These are phyloP conservation scores for Rhodosporidiobolus odoratus DNA, from an alignment of 768 basidiomycete species.

Conservation along the genomic window DNA sequence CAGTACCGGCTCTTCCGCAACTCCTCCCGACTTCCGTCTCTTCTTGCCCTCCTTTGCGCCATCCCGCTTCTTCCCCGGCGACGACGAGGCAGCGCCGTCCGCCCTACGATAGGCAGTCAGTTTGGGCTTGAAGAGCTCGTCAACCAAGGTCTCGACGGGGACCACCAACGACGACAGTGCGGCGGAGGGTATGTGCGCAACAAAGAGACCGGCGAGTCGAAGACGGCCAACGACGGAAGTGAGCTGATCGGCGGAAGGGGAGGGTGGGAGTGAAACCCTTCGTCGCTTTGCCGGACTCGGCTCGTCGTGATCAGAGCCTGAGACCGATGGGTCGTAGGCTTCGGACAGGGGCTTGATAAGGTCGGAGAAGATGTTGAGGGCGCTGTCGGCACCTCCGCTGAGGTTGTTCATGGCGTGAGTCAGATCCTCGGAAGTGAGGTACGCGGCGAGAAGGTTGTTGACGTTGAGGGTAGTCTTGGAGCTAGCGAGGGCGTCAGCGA, in stretches of 20 bases:
- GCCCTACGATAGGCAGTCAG: conserved; percentile 13
- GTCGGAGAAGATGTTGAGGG: neutral
- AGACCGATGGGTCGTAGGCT: neutral
- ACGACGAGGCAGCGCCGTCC: neutral
- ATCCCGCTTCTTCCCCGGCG: neutral
- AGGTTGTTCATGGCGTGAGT: neutral
- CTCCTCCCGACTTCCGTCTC: neutral
- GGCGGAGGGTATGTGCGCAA: neutral
- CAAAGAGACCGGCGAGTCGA: conserved; percentile 8
- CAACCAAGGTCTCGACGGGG: neutral
- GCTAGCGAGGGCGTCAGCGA: conserved; percentile 28
- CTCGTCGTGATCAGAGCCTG: too few relatives aligned
- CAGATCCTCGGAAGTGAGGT: neutral
- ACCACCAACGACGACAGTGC: conserved; percentile 2
- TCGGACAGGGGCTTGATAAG: conserved; percentile 3
- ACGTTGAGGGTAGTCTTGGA: neutral
- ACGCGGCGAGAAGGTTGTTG: conserved; percentile 25
- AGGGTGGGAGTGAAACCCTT: neutral
- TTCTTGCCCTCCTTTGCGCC: conserved; percentile 7
- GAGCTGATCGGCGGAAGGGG: fast-evolving
- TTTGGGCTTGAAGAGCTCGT: conserved; percentile 6
- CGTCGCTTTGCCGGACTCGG: conserved; percentile 33
- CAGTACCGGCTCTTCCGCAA: too few relatives aligned
- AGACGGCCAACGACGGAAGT: conserved; percentile 1
- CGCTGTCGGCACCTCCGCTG: too few relatives aligned